A percentile compares a stretch with the other conserved stretches of the same genome.
Evolutionary conservation across 345 rosid genomes (phyloP).

Genomic region (Geranium rotundifolium): DNA sequence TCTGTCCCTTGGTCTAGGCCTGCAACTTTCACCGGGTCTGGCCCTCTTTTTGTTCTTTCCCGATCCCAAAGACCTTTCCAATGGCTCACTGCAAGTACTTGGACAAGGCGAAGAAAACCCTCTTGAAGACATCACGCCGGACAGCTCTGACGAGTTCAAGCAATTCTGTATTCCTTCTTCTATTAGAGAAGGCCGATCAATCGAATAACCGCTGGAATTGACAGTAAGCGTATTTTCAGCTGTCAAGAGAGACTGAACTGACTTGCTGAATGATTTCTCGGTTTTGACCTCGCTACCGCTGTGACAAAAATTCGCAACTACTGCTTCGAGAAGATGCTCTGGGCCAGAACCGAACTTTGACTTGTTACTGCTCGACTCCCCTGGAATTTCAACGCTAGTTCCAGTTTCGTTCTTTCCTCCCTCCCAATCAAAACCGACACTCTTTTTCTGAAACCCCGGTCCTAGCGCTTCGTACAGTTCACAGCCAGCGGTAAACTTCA

Average conservation of each 20-base stretch:
- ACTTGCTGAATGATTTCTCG: conserved; percentile 40
- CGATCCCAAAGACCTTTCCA: conserved; percentile 49
- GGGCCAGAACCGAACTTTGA: conserved; percentile 41
- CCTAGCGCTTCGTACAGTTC: conserved; percentile 88
- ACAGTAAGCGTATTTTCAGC: conserved; percentile 28
- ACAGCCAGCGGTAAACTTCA: conserved; percentile 50
- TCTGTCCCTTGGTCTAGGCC: conserved; percentile 96
- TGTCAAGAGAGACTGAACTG: conserved; percentile 41
- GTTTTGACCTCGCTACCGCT: conserved; percentile 35
- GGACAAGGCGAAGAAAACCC: conserved; percentile 66
- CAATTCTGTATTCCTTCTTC: conserved; percentile 33
- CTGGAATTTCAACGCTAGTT: conserved; percentile 28
- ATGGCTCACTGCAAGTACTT: conserved; percentile 52
- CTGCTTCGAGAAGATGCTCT: conserved; percentile 86
- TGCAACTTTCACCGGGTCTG: conserved; percentile 73
- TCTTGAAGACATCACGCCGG: conserved; percentile 50
- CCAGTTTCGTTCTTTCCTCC: conserved; percentile 37
- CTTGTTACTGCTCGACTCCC: conserved; percentile 45
- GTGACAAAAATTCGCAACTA: conserved; percentile 60
- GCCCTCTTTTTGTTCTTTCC: conserved; percentile 64
- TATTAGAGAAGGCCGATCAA: conserved; percentile 30
- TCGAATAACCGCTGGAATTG: conserved; percentile 34
- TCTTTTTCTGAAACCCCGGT: conserved; percentile 41
- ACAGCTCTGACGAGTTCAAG: conserved; percentile 42
- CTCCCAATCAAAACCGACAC: conserved; percentile 24